A percentile compares a stretch with the other conserved stretches of the same genome.
These are phyloP conservation scores for Protomyces arabidopsidicola DNA, from an alignment of 1,139 yeast genomes.

Conservation along the genomic window DNA sequence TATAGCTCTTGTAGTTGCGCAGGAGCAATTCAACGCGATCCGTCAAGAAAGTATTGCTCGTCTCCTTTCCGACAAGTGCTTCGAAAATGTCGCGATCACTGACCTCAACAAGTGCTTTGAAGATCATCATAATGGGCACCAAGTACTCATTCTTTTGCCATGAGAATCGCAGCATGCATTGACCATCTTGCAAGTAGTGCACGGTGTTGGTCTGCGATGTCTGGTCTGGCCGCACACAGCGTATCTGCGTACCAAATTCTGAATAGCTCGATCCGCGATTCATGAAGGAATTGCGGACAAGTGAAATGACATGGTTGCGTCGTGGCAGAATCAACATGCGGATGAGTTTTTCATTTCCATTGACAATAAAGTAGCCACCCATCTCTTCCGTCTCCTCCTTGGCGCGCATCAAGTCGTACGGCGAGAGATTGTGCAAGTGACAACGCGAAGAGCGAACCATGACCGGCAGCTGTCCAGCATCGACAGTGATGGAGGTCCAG, in stretches of 20 bases:
- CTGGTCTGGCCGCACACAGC: slow-evolving; percentile 94
- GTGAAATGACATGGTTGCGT: slow-evolving; percentile 96
- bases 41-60: slow-evolving; percentile 83
- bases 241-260: slow-evolving; percentile 85
- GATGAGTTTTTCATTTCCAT: slow-evolving; percentile 92
- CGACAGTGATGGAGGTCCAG: slow-evolving; percentile 67
- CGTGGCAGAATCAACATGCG: slow-evolving; percentile 98
- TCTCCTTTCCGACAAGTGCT: slow-evolving; percentile 88
- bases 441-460: slow-evolving; percentile 90
- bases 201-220: slow-evolving; percentile 94
- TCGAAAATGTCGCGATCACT: slow-evolving; percentile 93
- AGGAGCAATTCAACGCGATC: slow-evolving; percentile 93
- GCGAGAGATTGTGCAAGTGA: slow-evolving; percentile 77
- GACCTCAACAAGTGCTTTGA: slow-evolving; percentile 84
- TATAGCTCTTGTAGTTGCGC: slow-evolving; percentile 79
- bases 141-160: slow-evolving; percentile 95
- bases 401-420: slow-evolving; percentile 67
- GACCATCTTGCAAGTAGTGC: slow-evolving; percentile 93
- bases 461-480: slow-evolving; percentile 85
- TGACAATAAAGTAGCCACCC: slow-evolving; percentile 94
- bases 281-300: slow-evolving; percentile 87
- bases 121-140: slow-evolving; percentile 86
- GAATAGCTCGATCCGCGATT: slow-evolving; percentile 92
- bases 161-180: slow-evolving; percentile 90
- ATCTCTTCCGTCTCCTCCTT: slow-evolving; percentile 93